Percentiles rank a stretch among this genome's conserved stretches.
Evolutionary conservation across 2,329 filamentous ascomycete genomes (phyloP).

Genomic region (Ilyonectria sp.): DNA sequence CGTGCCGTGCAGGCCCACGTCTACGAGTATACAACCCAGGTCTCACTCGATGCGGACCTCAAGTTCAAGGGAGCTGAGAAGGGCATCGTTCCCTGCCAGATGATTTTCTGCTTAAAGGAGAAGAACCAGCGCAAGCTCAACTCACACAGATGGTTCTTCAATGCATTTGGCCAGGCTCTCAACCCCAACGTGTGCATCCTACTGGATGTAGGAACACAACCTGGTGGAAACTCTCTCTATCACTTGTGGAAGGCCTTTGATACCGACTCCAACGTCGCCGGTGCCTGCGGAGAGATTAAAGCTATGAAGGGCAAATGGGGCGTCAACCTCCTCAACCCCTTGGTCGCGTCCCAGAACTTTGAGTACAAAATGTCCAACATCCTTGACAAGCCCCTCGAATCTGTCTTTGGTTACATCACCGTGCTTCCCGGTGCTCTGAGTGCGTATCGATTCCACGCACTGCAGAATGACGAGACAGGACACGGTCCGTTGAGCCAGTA

Average conservation of each 20-base stretch:
- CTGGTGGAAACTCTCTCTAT: constrained; percentile 91
- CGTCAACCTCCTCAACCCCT: constrained; percentile 87
- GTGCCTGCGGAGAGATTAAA: constrained; percentile 97
- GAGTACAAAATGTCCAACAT: constrained; percentile 99
- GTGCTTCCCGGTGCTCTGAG: constrained; percentile 95
- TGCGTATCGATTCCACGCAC: constrained; percentile 94
- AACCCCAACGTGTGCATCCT: constrained; percentile 98
- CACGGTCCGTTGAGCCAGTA: constrained; percentile 97
- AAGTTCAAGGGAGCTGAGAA: constrained; percentile 99
- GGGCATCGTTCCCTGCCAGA: constrained; percentile 97
- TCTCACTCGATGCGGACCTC: constrained; percentile 93
- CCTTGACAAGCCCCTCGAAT: constrained; percentile 96
- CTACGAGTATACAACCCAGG: constrained; percentile 99
- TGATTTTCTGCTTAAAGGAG: constrained; percentile 99
- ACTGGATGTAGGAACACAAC: constrained; percentile 95
- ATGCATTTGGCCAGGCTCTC: constrained; percentile 92
- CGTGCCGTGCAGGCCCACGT: constrained; percentile 96
- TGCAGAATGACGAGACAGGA: constrained; percentile 97
- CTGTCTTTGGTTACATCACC: constrained; percentile 98
- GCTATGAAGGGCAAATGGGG: constrained; percentile 93
- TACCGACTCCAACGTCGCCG: constrained; percentile 96
- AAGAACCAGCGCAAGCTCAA: constrained; percentile 98
- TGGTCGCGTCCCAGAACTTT: constrained; percentile 98
- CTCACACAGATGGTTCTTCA: constrained; percentile 99
- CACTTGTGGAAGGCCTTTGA: constrained; percentile 99